Conservation (phyloP, 2,329 filamentous ascomycete genomes). For the Trichophyton simii region DNA sequence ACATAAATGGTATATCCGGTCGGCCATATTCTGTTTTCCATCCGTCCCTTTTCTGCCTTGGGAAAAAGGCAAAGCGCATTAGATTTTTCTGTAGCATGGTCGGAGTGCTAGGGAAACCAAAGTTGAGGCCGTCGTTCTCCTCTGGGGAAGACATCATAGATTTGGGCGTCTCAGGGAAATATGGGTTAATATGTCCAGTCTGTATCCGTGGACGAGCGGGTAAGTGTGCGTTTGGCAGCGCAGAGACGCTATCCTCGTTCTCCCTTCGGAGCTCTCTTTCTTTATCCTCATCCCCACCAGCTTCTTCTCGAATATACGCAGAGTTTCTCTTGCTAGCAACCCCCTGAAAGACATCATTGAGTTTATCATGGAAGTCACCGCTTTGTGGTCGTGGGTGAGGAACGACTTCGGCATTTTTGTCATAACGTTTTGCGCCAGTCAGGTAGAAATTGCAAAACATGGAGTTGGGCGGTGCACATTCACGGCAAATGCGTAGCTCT, state of each 20-base stretch:
- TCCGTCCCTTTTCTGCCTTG: conserved; percentile 46
- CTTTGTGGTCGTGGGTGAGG: conserved; percentile 48
- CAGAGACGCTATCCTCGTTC: conserved; percentile 72
- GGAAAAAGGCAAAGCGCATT: conserved; percentile 80
- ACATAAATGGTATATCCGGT: conserved; percentile 75
- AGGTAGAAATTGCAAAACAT: conserved; percentile 93
- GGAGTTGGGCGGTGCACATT: conserved; percentile 74
- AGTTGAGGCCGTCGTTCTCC: conserved; percentile 41
- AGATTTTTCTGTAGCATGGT: conserved; percentile 80
- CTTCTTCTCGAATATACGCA: conserved; percentile 67
- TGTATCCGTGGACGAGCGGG: conserved; percentile 12
- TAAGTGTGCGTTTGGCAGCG: conserved; percentile 50
- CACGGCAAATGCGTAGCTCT: conserved; percentile 80
- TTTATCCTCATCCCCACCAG: conserved; percentile 56
- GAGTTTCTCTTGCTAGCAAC: conserved; percentile 81
- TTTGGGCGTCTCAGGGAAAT: conserved; percentile 14
- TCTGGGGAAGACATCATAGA: conserved; percentile 2
- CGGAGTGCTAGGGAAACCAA: conserved; percentile 71
- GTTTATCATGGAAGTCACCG: conserved; percentile 67
- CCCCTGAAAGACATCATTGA: conserved; percentile 76
- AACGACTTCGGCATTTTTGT: conserved; percentile 30
- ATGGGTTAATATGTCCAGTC: conserved; percentile 12
- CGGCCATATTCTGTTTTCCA: conserved; percentile 90
- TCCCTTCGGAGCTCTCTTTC: conserved; percentile 69
- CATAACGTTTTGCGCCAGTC: conserved; percentile 55